phyloP scores from a whole-genome alignment of 2,329 filamentous ascomycete species.

The Ophiostoma himal-ulmi region DNA sequence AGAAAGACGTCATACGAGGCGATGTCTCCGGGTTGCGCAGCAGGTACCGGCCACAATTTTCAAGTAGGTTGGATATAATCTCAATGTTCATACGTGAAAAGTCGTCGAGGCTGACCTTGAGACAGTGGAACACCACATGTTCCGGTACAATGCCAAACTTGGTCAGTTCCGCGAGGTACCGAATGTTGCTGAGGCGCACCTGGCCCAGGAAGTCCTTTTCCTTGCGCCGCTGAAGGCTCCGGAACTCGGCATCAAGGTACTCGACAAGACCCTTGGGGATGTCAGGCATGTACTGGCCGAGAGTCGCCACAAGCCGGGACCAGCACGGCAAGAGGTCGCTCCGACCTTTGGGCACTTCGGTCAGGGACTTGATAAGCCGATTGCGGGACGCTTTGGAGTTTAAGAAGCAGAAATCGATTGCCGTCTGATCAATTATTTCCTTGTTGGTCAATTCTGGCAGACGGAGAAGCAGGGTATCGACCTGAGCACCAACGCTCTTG shows the following conservation, averaged over 20 bases:
- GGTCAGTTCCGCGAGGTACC: slow-evolving; percentile 94
- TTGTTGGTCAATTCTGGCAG: slow-evolving; percentile 90
- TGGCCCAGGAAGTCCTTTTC: slow-evolving; percentile 96
- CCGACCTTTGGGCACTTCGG: slow-evolving; percentile 90
- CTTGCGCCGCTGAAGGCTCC: slow-evolving; percentile 91
- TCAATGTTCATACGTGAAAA: slow-evolving; percentile 99
- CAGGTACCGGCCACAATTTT: slow-evolving; percentile 93
- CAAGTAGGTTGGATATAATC: slow-evolving; percentile 90
- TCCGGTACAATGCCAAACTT: slow-evolving; percentile 98
- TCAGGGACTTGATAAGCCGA: slow-evolving; percentile 82
- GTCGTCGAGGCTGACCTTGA: slow-evolving; percentile 95
- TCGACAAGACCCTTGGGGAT: slow-evolving; percentile 86
- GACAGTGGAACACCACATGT: slow-evolving; percentile 96
- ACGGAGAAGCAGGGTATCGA: slow-evolving; percentile 79
- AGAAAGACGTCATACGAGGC: slow-evolving; percentile 85
- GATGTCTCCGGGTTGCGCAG: slow-evolving; percentile 88
- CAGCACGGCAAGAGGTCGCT: slow-evolving; percentile 87
- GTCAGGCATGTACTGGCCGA: slow-evolving; percentile 90
- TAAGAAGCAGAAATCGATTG: slow-evolving; percentile 94
- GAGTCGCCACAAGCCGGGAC: slow-evolving; percentile 84
- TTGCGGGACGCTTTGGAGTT: slow-evolving; percentile 98
- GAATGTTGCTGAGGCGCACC: slow-evolving; percentile 86
- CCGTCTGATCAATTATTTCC: slow-evolving; percentile 83
- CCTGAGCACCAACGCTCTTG: slow-evolving; percentile 94
- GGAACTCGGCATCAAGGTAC: slow-evolving; percentile 93